Evolutionary conservation across 441 rosid genomes (phyloP).

Genomic region (Populus trichocarpa): DNA sequence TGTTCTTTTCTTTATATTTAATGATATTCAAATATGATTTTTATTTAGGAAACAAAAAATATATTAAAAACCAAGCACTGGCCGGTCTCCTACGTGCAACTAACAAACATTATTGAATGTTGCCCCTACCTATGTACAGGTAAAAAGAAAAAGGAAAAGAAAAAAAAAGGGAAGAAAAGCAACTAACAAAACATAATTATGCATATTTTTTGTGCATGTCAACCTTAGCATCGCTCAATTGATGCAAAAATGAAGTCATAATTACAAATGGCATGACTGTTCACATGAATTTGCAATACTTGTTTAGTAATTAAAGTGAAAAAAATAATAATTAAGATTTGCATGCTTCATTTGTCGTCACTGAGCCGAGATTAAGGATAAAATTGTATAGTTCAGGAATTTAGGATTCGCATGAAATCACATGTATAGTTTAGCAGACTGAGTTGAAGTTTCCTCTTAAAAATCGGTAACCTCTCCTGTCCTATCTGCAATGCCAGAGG

Average conservation of each 20-base stretch:
- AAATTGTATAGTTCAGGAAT: not conserved
- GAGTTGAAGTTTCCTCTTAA: not conserved
- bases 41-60: too few species aligned
- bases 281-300: not conserved
- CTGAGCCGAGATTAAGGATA: not conserved
- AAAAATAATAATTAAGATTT: not conserved
- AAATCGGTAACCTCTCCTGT: not conserved
- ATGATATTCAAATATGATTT: too few species aligned
- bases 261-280: not conserved
- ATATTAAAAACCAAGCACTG: too few species aligned
- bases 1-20: too few species aligned
- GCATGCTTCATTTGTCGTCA: not conserved
- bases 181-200: too few species aligned
- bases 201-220: not conserved
- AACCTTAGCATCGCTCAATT: not conserved
- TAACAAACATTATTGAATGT: too few species aligned
- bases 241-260: not conserved
- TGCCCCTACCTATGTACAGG: too few species aligned
- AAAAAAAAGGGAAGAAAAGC: too few species aligned
- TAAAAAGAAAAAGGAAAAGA: too few species aligned
- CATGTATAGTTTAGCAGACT: not conserved
- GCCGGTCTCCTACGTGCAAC: too few species aligned
- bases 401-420: not conserved
- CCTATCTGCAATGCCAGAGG: not conserved
- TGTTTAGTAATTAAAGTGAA: conserved; percentile 22